Percentiles rank a stretch among this genome's conserved stretches.
These are phyloP conservation scores for Coemansia sp. DNA, from an alignment of 192 early-diverging fungal species.

Conservation along the genomic window DNA sequence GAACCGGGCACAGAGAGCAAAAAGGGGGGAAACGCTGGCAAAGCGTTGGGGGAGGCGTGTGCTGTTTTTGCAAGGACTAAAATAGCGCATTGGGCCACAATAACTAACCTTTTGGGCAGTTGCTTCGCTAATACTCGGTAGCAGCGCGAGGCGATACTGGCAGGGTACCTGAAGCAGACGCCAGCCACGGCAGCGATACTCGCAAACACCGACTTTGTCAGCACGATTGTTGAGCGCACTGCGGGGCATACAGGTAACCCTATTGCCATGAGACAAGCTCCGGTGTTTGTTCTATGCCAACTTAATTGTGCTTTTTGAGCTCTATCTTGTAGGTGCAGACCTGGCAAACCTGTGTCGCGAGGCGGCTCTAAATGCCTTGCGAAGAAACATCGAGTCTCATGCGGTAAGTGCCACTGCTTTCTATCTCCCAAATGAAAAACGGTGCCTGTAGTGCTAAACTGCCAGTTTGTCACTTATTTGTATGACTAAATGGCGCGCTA, in stretches of 20 bases:
- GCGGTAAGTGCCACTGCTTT: constrained; percentile 47
- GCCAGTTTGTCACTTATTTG: neutral
- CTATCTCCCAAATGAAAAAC: neutral
- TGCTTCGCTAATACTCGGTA: constrained; percentile 11
- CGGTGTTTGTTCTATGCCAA: neutral
- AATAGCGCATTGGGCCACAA: neutral
- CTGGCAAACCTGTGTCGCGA: constrained; percentile 82
- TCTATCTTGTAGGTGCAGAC: constrained; percentile 63
- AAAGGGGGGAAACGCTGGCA: neutral
- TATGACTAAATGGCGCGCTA: neutral
- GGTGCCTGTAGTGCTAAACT: neutral
- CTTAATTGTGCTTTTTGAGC: neutral
- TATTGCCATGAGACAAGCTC: neutral
- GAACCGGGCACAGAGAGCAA: neutral
- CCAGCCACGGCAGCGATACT: constrained; percentile 49
- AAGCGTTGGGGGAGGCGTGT: neutral
- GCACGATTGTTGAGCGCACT: constrained; percentile 51
- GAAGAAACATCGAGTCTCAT: constrained; percentile 57
- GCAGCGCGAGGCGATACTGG: constrained; percentile 61
- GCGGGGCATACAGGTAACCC: constrained; percentile 50
- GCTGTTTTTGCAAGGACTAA: neutral
- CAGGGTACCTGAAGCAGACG: constrained; percentile 57
- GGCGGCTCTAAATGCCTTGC: constrained; percentile 67
- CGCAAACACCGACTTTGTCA: constrained; percentile 33
- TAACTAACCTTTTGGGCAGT: neutral